Evolutionary conservation across 306 rosid species (phyloP).

Genomic region (Begonia masoniana): DNA sequence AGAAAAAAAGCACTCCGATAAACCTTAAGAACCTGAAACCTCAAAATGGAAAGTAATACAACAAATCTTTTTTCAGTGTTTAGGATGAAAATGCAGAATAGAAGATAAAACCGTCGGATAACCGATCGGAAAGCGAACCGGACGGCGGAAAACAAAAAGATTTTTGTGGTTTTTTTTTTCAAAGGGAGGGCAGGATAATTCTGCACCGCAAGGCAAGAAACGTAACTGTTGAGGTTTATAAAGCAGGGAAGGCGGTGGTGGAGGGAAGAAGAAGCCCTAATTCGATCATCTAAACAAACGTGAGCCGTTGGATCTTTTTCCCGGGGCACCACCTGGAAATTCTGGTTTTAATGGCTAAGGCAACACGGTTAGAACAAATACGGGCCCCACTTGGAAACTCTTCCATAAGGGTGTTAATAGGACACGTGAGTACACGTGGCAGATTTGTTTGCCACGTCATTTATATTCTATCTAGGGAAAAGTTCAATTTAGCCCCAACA

Average conservation of each 20-base stretch:
- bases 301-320: conserved; percentile 16
- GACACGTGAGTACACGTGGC: background rate
- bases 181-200: conserved; percentile 47
- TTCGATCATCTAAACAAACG: background rate
- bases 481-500: too few species aligned
- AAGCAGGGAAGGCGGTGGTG: conserved; percentile 3
- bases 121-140: conserved; percentile 8
- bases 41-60: background rate
- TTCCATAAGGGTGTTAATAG: background rate
- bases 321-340: conserved; percentile 4
- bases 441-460: too few species aligned
- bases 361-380: background rate
- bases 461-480: too few species aligned
- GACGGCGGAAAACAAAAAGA: conserved; percentile 1
- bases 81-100: conserved; percentile 8
- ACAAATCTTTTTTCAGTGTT: background rate
- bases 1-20: background rate
- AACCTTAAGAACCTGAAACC: conserved; percentile 4
- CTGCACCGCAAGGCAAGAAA: conserved; percentile 43
- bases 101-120: conserved; percentile 28
- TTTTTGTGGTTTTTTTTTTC: background rate
- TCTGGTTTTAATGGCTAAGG: conserved; percentile 3
- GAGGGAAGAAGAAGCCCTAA: conserved; percentile 27
- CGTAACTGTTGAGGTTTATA: conserved; percentile 18
- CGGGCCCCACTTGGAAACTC: too few species aligned